A percentile compares a stretch with the other conserved stretches of the same genome.
Conservation (phyloP, 305 asterid species). For the Nicotiana rustica region DNA sequence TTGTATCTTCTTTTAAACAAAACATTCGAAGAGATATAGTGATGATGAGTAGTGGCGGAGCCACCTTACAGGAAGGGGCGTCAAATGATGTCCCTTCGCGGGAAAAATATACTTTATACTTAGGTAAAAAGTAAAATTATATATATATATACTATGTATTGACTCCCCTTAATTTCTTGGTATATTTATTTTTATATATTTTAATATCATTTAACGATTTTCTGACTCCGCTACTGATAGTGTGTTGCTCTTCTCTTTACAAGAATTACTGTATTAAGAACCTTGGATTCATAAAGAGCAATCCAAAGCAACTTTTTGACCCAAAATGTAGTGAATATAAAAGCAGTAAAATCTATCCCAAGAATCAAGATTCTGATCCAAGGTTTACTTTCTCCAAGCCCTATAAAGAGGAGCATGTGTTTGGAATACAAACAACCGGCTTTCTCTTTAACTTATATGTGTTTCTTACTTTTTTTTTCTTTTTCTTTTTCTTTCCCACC, state of each 20-base stretch:
- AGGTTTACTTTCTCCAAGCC: conserved; percentile 33
- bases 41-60: background rate
- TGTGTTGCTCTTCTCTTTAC: background rate
- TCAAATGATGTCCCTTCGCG: too few relatives aligned
- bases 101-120: too few relatives aligned
- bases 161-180: too few relatives aligned
- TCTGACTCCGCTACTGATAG: too few relatives aligned
- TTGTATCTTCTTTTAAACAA: background rate
- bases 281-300: background rate
- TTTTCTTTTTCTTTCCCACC: background rate
- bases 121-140: too few relatives aligned
- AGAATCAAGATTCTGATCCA: conserved; percentile 38
- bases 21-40: background rate
- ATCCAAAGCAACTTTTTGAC: conserved; percentile 29
- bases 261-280: background rate
- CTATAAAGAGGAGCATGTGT: conserved; percentile 33
- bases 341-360: background rate
- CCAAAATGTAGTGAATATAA: conserved; percentile 5
- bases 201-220: too few relatives aligned
- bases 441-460: conserved; percentile 27
- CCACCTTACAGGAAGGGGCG: too few relatives aligned
- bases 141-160: too few relatives aligned
- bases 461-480: background rate
- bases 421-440: conserved; percentile 23
- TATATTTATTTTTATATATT: too few relatives aligned